These are phyloP conservation scores for Candida ficus DNA, from an alignment of 805 yeast genomes.

Conservation along the genomic window DNA sequence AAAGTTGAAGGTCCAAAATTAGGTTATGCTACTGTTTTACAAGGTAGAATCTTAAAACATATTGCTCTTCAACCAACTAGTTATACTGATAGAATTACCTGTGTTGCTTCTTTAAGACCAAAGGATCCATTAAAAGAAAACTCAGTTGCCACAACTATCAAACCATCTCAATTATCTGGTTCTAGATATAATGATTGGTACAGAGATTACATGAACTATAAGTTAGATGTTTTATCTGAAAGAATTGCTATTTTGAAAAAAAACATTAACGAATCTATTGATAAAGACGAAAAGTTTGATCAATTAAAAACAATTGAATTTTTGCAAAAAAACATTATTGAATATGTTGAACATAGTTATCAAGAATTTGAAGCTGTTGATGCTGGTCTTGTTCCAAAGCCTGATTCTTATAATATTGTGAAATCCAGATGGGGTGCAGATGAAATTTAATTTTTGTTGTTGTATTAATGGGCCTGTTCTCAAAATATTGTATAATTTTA, in stretches of 20 bases:
- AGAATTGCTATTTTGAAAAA: slow-evolving; percentile 27
- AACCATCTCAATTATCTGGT: slow-evolving; percentile 33
- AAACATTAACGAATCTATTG: slow-evolving; percentile 19
- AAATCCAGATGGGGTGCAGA: slow-evolving; percentile 6
- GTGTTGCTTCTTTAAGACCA: slow-evolving; percentile 39
- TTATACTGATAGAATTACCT: slow-evolving; percentile 36
- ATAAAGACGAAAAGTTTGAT: slow-evolving; percentile 29
- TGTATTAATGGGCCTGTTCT: too few relatives aligned
- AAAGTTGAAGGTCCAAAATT: slow-evolving; percentile 35
- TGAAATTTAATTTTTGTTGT: too few relatives aligned
- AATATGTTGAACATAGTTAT: slow-evolving; percentile 28
- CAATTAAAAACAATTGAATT: slow-evolving; percentile 31
- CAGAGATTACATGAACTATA: slow-evolving; percentile 35
- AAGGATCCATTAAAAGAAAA: slow-evolving; percentile 32
- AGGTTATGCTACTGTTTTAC: slow-evolving; percentile 44
- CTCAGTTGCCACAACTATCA: slow-evolving; percentile 35
- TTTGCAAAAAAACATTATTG: slow-evolving; percentile 23
- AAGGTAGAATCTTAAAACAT: slow-evolving; percentile 41
- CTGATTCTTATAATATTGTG: slow-evolving; percentile 16
- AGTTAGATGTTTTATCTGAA: slow-evolving; percentile 30
- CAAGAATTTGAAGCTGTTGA: slow-evolving; percentile 32
- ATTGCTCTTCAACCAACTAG: slow-evolving; percentile 40
- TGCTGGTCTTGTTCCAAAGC: slow-evolving; percentile 24
- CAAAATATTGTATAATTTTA: too few relatives aligned
- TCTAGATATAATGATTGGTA: slow-evolving; percentile 35